Evolutionary conservation across 1,139 yeast genomes (phyloP).

Genomic region (Casaregolazyma lundiana): DNA sequence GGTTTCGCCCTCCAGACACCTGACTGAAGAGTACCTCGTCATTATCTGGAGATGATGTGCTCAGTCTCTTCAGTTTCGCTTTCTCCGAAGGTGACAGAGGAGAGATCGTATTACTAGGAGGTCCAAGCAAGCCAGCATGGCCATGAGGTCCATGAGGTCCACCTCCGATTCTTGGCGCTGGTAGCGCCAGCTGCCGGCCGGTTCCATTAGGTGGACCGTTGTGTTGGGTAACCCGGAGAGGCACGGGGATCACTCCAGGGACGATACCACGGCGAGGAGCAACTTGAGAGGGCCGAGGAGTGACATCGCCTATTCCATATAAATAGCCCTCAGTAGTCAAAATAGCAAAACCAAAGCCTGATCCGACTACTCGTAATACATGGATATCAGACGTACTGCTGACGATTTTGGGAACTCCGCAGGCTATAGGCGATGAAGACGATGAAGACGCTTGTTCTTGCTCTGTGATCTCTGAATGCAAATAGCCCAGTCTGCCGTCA

Average conservation of each 20-base stretch:
- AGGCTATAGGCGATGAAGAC: background rate
- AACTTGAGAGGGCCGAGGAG: background rate
- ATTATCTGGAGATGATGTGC: background rate
- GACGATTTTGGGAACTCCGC: constrained; percentile 23
- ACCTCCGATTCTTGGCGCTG: constrained; percentile 2
- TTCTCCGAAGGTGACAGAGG: constrained; percentile 1
- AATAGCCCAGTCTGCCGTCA: constrained; percentile 61
- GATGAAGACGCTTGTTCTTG: constrained; percentile 25
- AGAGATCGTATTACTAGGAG: background rate
- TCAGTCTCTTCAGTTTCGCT: constrained; percentile 1
- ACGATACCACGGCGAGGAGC: background rate
- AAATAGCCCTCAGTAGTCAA: constrained; percentile 32
- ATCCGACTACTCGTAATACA: constrained; percentile 55
- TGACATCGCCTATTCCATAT: constrained; percentile 25
- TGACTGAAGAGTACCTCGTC: constrained; percentile 8
- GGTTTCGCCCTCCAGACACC: constrained; percentile 50
- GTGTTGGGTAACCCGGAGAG: background rate
- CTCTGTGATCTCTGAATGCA: constrained; percentile 13
- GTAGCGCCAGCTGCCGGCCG: constrained; percentile 10
- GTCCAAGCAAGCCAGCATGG: background rate
- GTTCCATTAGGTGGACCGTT: background rate
- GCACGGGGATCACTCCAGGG: background rate
- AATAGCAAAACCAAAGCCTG: constrained; percentile 65
- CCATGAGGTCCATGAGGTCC: background rate
- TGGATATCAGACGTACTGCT: constrained; percentile 36